Conservation (phyloP, 345 rosid species). For the Gossypium arboreum region DNA sequence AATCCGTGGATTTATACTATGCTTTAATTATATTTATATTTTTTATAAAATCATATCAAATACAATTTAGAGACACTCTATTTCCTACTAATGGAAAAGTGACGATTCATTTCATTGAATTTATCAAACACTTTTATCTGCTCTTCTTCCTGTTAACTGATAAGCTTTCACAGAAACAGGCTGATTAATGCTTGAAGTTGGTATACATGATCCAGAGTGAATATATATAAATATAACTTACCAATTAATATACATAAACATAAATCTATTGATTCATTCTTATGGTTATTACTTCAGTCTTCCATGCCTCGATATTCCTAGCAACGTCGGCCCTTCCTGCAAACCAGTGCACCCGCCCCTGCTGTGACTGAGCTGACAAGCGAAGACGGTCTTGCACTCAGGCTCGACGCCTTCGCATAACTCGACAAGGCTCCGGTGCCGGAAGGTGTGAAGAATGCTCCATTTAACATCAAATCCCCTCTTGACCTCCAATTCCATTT, state of each 20-base stretch:
- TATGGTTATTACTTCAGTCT: neutral
- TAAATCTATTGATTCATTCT: neutral
- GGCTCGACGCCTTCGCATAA: constrained; percentile 57
- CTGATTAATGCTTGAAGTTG: neutral
- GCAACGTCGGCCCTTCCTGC: constrained; percentile 49
- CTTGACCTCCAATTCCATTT: constrained; percentile 58
- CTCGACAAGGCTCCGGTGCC: constrained; percentile 48
- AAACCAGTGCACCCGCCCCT: constrained; percentile 42
- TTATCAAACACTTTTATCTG: neutral
- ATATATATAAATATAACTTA: too few relatives aligned
- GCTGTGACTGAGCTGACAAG: constrained; percentile 43
- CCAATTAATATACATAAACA: constrained; percentile 7
- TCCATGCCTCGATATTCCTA: constrained; percentile 28
- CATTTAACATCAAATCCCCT: constrained; percentile 52
- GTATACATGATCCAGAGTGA: neutral
- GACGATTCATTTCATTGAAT: neutral
- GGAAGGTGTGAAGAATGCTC: constrained; percentile 49
- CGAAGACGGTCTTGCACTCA: constrained; percentile 48
- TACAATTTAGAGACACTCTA: too few relatives aligned
- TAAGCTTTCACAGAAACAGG: neutral
- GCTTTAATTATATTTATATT: too few relatives aligned
- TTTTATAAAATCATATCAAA: too few relatives aligned
- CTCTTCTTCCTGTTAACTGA: neutral
- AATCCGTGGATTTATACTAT: too few relatives aligned
- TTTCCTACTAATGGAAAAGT: too few relatives aligned